Percentiles rank a stretch among this genome's conserved stretches.
These are phyloP conservation scores for Rachicladosporium sp. DNA, from an alignment of 2,329 filamentous ascomycete species.

Conservation along the genomic window DNA sequence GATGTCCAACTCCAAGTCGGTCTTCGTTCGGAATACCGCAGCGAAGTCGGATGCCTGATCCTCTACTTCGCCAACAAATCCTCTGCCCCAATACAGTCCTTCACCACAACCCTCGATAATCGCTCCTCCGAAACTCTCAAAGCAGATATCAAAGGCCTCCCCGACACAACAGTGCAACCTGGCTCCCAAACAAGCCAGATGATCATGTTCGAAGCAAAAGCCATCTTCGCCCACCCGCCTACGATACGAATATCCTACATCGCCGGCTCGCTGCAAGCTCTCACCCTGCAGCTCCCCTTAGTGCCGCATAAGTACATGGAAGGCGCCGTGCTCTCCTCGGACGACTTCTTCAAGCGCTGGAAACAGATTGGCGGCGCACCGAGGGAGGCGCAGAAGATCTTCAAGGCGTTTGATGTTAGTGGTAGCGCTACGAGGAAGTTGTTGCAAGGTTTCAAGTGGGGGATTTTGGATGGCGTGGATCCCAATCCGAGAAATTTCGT, in stretches of 20 bases:
- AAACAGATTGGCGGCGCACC: slow-evolving; percentile 89
- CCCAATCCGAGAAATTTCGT: slow-evolving; percentile 91
- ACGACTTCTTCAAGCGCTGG: slow-evolving; percentile 99
- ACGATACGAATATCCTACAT: slow-evolving; percentile 92
- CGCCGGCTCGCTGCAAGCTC: slow-evolving; percentile 79
- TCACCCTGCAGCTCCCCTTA: slow-evolving; percentile 83
- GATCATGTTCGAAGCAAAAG: slow-evolving; percentile 82
- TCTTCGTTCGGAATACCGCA: slow-evolving; percentile 83
- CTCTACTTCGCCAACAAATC: slow-evolving; percentile 95
- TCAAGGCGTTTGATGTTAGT: slow-evolving; percentile 56
- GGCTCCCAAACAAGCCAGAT: slow-evolving; percentile 80
- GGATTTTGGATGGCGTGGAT: slow-evolving; percentile 72
- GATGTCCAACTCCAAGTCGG: slow-evolving; percentile 90
- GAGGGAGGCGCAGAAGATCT: slow-evolving; percentile 78
- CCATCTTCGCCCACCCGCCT: slow-evolving; percentile 68
- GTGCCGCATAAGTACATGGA: slow-evolving; percentile 96
- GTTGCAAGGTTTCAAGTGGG: slow-evolving; percentile 82
- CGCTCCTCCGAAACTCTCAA: slow-evolving; percentile 59
- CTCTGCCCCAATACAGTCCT: slow-evolving; percentile 69
- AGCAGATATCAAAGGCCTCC: slow-evolving; percentile 77
- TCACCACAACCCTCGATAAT: slow-evolving; percentile 90
- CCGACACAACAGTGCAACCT: slow-evolving; percentile 65
- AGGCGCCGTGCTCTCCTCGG: slow-evolving; percentile 66
- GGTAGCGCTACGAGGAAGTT: slow-evolving; percentile 58
- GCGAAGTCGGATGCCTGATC: slow-evolving; percentile 90